Base-by-base conservation (phyloP, 768 basidiomycete genomes). In the Tricholoma saponaceum region DNA sequence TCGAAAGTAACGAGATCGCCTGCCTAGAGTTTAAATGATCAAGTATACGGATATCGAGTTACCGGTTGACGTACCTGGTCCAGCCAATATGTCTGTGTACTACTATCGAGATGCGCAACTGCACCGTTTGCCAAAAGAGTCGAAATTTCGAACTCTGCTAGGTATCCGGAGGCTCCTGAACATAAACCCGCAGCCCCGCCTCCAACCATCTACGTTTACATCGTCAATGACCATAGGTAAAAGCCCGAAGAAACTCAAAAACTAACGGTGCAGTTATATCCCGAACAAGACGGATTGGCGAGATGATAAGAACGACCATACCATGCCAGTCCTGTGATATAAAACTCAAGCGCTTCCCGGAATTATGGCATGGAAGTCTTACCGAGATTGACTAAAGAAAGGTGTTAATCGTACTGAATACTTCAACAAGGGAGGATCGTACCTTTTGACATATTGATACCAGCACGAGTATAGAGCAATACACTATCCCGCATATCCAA, bases 221-320 rank as follows among this genome's bases (percentile, higher is more conserved):
- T n/a, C n/a, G 46, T 14, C 16, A 33, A 28, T 50, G 30, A 25
- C 12, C 12, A 50, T 47, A 47, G 4, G 25, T 2, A 22, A 14
- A 30, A n/a, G n/a, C 13, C 6, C 3, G 6, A 28, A 4, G 25
- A 50, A 23, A 50, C 5, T 5, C 4, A 26, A 6, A 50, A 50
- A 26, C 23, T 50, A 14, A 50, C 49, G 16, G 49, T 56, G 55
- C 59, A 65, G 41, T 59, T 55, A 25, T 60, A 58, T 23, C 61
- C 63, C 2, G 25, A 46, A 28, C 63, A 64, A 1, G 54, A 5
- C 5, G 55, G 14, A 20, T 32, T 20, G 9, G 53, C 55, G 18
- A 66, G 59, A 3, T 64, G 60, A 43, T 60, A 68, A 5, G 58
- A 60, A 6, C 67, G 58, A 16, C 58, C 67, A 39, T 68, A 68